Evolutionary conservation across 352 stramenopile genomes (phyloP), one percentile per base, ranked within the genome.

Genomic region (Globisporangium abappressorium): DNA sequence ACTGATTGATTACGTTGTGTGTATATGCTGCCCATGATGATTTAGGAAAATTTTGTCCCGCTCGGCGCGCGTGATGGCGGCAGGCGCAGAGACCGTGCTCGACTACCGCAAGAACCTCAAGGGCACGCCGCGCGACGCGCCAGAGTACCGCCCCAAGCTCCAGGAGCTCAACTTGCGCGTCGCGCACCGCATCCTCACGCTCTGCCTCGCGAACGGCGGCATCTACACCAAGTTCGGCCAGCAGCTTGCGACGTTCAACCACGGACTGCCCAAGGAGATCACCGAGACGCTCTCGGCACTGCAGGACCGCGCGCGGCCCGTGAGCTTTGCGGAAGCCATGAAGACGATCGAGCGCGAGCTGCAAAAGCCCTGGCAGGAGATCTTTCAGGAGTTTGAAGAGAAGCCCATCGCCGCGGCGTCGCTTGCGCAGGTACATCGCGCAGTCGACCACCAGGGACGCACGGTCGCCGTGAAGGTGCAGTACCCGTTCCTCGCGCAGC

Each of bases 181-280:
- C 36, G 97, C 97, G 6, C 66, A 91, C 70, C 84, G 92, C 38
- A 75, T 99, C 18, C 74, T 98, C 20, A 38, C 90, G 18, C 72
- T 99, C 57, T 99, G 95, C 73, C 90, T 91, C 61, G 70, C 78
- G 5, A 99, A 99, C 76, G 93, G 88, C 43, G 96, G 97, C 56
- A 94, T 98, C 18, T 99, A 99, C 84, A 98, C 98, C 60, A 99
- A 99, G 77, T 92, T 99, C 8, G 97, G 97, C 8, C 97, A 99
- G 80, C 97, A 99, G 73, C 69, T 99, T 20, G 93, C 96, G 5
- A 98, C 98, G 69, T 90, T 99, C 57, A 98, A 99, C 75, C 93
- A 99, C 72, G 82, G 98, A 11, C 75, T 99, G 26, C 97, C 97
- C 15, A 81, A 82, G 41, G 95, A 99, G 78, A 98, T 97, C 79